Evolutionary conservation across 208 protist genomes (phyloP).

Genomic region (Acanthamoeba lenticulata): DNA sequence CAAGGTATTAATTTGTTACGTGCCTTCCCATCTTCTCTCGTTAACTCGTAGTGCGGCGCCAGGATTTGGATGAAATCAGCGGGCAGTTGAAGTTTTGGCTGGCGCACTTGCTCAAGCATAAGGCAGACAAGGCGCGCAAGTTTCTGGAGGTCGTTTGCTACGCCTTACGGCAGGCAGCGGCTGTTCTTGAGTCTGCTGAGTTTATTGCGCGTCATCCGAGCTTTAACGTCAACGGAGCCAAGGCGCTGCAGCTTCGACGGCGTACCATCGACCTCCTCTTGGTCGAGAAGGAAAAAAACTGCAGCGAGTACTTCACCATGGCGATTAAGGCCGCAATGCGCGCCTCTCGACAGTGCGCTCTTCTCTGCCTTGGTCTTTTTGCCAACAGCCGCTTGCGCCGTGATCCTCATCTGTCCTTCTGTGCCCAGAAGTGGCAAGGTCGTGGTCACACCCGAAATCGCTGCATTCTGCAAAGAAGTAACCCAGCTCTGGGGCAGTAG

Average conservation of each 20-base stretch:
- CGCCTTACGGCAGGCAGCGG: neutral
- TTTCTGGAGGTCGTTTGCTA: constrained; percentile 23
- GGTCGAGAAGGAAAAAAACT: constrained; percentile 19
- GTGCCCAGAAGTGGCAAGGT: constrained; percentile 16
- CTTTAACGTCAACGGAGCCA: constrained; percentile 2
- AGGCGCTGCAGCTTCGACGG: constrained; percentile 4
- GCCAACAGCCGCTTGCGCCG: too few species aligned
- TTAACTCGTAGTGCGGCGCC: neutral
- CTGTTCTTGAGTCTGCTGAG: neutral
- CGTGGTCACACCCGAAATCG: neutral
- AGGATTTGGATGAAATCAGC: constrained; percentile 23
- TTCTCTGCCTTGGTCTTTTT: neutral
- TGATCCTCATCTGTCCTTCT: neutral
- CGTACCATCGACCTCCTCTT: neutral
- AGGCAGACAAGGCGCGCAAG: constrained; percentile 19
- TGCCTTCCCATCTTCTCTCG: neutral
- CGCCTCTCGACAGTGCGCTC: neutral
- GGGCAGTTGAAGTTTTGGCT: constrained; percentile 7
- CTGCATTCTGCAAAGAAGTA: neutral
- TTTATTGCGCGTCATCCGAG: neutral
- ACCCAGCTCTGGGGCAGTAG: neutral
- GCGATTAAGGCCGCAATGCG: neutral
- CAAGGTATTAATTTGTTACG: neutral
- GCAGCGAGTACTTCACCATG: neutral
- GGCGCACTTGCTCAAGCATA: neutral